These are phyloP conservation scores for Podospora sp. DNA, from an alignment of 495 filamentous ascomycete species.

Conservation along the genomic window DNA sequence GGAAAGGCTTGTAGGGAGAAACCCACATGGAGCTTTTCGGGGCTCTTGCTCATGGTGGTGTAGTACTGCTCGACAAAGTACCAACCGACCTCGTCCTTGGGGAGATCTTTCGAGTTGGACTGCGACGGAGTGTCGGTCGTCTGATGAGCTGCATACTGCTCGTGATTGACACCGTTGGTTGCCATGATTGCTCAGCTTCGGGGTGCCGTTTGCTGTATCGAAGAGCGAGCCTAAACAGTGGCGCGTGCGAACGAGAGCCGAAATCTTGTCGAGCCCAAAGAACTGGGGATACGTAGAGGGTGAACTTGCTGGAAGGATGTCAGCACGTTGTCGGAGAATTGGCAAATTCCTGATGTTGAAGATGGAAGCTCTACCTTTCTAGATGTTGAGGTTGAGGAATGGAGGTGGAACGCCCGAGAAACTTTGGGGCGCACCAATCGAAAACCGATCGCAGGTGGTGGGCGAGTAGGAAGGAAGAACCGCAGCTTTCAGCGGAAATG, in stretches of 20 bases:
- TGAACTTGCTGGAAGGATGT: neutral
- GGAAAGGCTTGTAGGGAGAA: slow-evolving; percentile 7
- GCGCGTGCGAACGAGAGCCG: slow-evolving; percentile 18
- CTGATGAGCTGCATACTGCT: slow-evolving; percentile 25
- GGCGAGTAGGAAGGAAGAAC: neutral
- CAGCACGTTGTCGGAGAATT: neutral
- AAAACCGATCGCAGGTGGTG: neutral
- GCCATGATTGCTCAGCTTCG: slow-evolving; percentile 45
- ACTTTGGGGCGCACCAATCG: neutral
- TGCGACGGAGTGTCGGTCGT: slow-evolving; percentile 21
- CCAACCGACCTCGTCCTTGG: slow-evolving; percentile 94
- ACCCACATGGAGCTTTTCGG: slow-evolving; percentile 88
- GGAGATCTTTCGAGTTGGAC: slow-evolving; percentile 35
- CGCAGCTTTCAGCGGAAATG: neutral
- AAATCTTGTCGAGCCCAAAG: neutral
- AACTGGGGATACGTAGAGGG: neutral
- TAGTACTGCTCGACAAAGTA: slow-evolving; percentile 99
- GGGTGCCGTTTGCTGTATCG: slow-evolving; percentile 12
- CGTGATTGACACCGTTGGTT: slow-evolving; percentile 49
- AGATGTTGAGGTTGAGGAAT: neutral
- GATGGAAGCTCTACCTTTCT: neutral
- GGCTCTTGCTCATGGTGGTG: slow-evolving; percentile 89
- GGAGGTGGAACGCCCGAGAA: neutral
- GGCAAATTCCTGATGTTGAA: neutral
- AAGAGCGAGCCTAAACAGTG: slow-evolving; percentile 21